phyloP scores from a whole-genome alignment of 176 grass and related monocot species.

The Pontederia crassipes region DNA sequence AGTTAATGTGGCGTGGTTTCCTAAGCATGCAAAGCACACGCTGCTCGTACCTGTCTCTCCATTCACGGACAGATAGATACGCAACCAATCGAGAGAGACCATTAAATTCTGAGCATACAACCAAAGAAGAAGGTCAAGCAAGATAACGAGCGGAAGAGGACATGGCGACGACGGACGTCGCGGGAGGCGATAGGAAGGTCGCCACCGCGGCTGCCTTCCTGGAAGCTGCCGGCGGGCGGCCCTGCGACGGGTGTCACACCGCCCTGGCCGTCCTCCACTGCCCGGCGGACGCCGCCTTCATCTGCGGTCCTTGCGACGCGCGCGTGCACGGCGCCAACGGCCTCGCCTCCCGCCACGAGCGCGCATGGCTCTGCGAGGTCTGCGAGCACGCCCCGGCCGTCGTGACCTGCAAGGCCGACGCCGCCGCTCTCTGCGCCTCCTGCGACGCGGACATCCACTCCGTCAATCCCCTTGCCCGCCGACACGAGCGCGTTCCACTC shows the following conservation, averaged over 20 bases:
- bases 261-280: background rate
- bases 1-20: no score
- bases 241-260: background rate
- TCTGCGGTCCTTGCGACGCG: background rate
- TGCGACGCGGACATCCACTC: slow-evolving; percentile 28
- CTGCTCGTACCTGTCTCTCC: no score
- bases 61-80: no score
- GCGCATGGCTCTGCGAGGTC: slow-evolving; percentile 72
- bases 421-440: slow-evolving; percentile 26
- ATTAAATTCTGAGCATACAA: no score
- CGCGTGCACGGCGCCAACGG: background rate
- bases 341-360: slow-evolving; percentile 29
- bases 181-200: no score
- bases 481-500: slow-evolving; percentile 64
- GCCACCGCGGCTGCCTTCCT: no score
- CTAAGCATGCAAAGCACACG: no score
- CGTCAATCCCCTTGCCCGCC: slow-evolving; percentile 63
- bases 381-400: slow-evolving; percentile 66
- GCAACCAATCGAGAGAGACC: no score
- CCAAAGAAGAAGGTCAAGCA: no score
- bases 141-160: no score
- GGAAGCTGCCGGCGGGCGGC: background rate
- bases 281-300: background rate
- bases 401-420: slow-evolving; percentile 87
- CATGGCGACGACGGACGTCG: no score